Base-by-base conservation (phyloP, 1,284 basidiomycete species). In the Rhodofomes roseus region DNA sequence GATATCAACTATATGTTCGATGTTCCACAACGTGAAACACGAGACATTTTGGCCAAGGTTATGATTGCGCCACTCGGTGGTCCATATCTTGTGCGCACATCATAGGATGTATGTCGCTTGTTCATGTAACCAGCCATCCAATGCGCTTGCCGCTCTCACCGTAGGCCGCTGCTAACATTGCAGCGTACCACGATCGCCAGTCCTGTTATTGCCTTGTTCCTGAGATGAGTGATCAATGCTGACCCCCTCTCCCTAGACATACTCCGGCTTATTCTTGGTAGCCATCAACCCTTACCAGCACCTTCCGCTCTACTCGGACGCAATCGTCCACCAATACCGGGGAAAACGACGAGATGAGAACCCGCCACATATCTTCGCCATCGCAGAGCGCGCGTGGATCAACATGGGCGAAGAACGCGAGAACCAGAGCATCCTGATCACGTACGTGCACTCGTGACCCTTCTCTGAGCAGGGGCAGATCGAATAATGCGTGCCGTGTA, bases 371-470 rank as follows among this genome's bases (percentile, higher is more conserved):
- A 94, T 99, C 59, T 99, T 96, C 71, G 96, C 96, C 11, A 91
- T 99, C 29, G 96, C 97, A 0, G 97, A 99, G 74, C 86, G 93
- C 48, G 97, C 97, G 31, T 99, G 97, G 96, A 87, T 96, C 63
- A 96, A 95, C 74, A 99, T 99, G 92, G 90, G 96, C 29, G 94
- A 96, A 63, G 95, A 97, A 73, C 84, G 95, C 56, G 96, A 99
- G 78, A 96, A 96, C 67, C 97, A 99, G 76, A 96, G 94, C 70
- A 95, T 99, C 63, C 85, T 99, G 55, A 98, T 99, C 76, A 99
- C 96, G 90, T 95, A 75, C 43, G 92, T 83, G 18, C 11, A 2
- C 6, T 12, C 25, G 5, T n/a, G 27, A 25, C 16, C n/a, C 4
- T 23, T 27, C 1, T 40, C 25, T 4, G 37, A 7, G 12, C 46